Evolutionary conservation across 2,329 filamentous ascomycete species (phyloP).

Genomic region (Setomelanomma holmii): DNA sequence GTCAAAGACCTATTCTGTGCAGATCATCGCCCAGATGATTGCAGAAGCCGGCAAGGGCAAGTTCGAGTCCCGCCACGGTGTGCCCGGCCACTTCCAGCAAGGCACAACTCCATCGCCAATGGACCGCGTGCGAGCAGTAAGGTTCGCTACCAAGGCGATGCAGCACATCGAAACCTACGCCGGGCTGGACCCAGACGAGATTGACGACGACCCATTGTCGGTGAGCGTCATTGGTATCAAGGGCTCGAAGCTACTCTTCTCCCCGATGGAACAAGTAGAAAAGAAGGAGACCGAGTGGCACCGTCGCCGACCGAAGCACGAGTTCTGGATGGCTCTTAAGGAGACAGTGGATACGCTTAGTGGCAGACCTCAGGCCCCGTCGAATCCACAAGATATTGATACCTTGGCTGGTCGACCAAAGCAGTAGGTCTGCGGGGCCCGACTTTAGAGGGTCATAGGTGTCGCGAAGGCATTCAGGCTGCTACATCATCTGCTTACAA

Average conservation of each 20-base stretch:
- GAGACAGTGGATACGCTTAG: conserved; percentile 84
- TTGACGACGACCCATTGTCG: conserved; percentile 76
- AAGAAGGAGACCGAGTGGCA: conserved; percentile 88
- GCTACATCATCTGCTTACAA: background rate
- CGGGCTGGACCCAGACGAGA: conserved; percentile 67
- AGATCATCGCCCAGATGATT: conserved; percentile 95
- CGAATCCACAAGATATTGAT: conserved; percentile 23
- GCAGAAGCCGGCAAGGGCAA: conserved; percentile 89
- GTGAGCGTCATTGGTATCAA: conserved; percentile 89
- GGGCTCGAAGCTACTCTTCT: conserved; percentile 88
- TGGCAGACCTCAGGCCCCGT: conserved; percentile 54
- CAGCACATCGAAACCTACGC: conserved; percentile 85
- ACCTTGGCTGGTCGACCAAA: conserved; percentile 30
- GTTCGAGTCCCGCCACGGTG: conserved; percentile 87
- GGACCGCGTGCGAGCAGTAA: conserved; percentile 91
- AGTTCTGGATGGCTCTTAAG: conserved; percentile 85
- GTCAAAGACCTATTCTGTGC: conserved; percentile 85
- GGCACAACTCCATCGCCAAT: conserved; percentile 76
- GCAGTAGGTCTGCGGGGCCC: background rate
- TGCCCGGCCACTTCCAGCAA: conserved; percentile 54
- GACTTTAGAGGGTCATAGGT: background rate
- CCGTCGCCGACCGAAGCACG: conserved; percentile 80
- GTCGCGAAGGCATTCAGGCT: background rate
- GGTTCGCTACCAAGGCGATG: conserved; percentile 92
- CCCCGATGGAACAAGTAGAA: conserved; percentile 80